Evolutionary conservation across 192 early-diverging fungal genomes (phyloP), one percentile per base, ranked within the genome.

Genomic region (Coemansia sp.): DNA sequence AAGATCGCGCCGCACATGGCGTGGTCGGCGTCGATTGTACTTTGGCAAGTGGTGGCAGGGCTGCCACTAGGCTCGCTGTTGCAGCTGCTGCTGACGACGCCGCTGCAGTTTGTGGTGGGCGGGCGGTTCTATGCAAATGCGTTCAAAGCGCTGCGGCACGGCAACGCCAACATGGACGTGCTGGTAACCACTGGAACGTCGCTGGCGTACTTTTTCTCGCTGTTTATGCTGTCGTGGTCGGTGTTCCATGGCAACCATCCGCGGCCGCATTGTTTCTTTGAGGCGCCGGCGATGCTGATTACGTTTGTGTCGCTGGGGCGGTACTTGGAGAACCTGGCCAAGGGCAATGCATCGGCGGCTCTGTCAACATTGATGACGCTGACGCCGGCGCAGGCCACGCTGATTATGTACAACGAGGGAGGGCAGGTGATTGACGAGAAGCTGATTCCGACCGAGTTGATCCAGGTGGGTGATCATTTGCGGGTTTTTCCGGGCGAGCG

Each of bases 151-250:
- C 62, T 97, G 22, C 70, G 75, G 43, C 94, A 96, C 57, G 86
- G 85, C 17, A 86, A 86, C 39, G 93, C 95, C 62, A 98, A 92
- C 58, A 99, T 99, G 97, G 97, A 99, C 67, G 92, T 97, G 37
- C 76, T 99, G 22, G 86, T 99, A 22, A 82, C 87, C 1, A 79
- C 96, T 9, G 93, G 94, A 4, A 99, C 97, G 1, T 73, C 92
- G 39, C 83, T 90, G 11, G 90, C 95, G 1, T 97, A 92, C 76
- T 67, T 83, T 4, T 96, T 94, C 68, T 94, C 92, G 19, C 80
- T 89, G 38, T 78, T 92, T 19, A 86, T 91, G 47, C 87, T 97
- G 74, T 32, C 86, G 5, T 86, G 83, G 73, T 84, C 88, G 0
- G 58, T 93, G 12, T 73, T 88, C 52, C 70, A 71, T 56, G 75